Percentiles rank a stretch among this genome's conserved stretches.
These are phyloP conservation scores for Stephanodiscus minutulus DNA, from an alignment of 108 stramenopile genomes.

Conservation along the genomic window DNA sequence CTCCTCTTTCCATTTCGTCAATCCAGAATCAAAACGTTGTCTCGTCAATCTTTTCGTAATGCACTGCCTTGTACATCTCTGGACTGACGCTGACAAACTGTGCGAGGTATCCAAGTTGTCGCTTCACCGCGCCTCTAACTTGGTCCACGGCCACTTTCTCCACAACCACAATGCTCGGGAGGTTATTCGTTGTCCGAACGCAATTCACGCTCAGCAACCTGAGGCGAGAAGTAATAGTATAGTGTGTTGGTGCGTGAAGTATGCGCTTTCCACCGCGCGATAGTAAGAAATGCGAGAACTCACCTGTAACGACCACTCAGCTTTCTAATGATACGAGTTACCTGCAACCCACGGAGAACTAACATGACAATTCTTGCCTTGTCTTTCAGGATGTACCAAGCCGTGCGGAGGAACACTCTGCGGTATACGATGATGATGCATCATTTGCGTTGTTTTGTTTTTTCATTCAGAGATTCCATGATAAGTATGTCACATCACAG, in stretches of 20 bases:
- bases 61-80: conserved; percentile 66
- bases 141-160: conserved; percentile 62
- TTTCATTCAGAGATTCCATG: too few relatives aligned
- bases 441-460: too few relatives aligned
- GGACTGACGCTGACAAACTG: conserved; percentile 69
- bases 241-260: neutral
- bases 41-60: conserved; percentile 69
- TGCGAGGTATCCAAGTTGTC: conserved; percentile 61
- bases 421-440: too few relatives aligned
- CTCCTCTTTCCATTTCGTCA: too few relatives aligned
- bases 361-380: conserved; percentile 66
- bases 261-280: neutral
- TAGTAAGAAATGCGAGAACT: neutral
- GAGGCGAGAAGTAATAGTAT: too few relatives aligned
- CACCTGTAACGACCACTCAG: conserved; percentile 59
- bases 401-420: conserved; percentile 65
- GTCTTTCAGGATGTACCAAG: conserved; percentile 66
- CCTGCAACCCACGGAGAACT: conserved; percentile 68
- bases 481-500: too few relatives aligned
- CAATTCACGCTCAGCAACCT: conserved; percentile 58
- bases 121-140: conserved; percentile 62
- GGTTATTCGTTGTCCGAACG: conserved; percentile 69
- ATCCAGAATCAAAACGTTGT: conserved; percentile 30
- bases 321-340: conserved; percentile 70
- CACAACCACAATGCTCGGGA: conserved; percentile 69